Percentiles rank a stretch among this genome's conserved stretches.
These are phyloP conservation scores for Rhodamnia argentea DNA, from an alignment of 345 rosid species.

Conservation along the genomic window DNA sequence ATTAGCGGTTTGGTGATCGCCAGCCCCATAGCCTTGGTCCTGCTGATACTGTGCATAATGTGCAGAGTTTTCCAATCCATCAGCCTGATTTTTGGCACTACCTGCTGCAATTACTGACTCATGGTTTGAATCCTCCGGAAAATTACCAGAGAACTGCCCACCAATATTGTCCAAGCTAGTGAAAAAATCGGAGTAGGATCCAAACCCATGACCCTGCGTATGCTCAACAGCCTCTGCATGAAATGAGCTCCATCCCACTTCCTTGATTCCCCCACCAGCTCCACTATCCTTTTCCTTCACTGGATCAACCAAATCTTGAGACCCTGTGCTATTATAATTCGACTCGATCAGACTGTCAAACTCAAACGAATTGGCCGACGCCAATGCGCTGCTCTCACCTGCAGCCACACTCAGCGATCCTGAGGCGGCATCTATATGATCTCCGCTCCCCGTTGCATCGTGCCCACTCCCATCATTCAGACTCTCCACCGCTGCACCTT, in stretches of 20 bases:
- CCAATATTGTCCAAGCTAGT: slow-evolving; percentile 31
- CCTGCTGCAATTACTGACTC: slow-evolving; percentile 6
- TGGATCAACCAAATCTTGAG: slow-evolving; percentile 17
- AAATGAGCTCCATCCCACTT: slow-evolving; percentile 87
- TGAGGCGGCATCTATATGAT: neutral
- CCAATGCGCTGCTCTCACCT: slow-evolving; percentile 1
- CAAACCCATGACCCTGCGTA: slow-evolving; percentile 44
- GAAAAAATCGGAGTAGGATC: slow-evolving; percentile 75
- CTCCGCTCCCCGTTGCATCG: neutral
- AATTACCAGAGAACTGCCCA: slow-evolving; percentile 25
- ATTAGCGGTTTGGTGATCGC: slow-evolving; percentile 18
- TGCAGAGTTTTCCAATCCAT: slow-evolving; percentile 22
- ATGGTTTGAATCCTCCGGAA: slow-evolving; percentile 12
- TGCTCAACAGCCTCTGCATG: slow-evolving; percentile 36
- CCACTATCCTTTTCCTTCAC: slow-evolving; percentile 17
- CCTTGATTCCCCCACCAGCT: slow-evolving; percentile 44
- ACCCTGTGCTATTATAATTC: slow-evolving; percentile 6
- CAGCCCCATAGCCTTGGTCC: slow-evolving; percentile 19
- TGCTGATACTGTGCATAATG: slow-evolving; percentile 25
- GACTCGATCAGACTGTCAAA: slow-evolving; percentile 6
- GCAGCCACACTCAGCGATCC: neutral
- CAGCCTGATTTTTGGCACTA: slow-evolving; percentile 9
- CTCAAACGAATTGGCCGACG: slow-evolving; percentile 10
- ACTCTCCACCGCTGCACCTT: neutral
- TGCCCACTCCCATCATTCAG: neutral